Conservation (phyloP, 495 filamentous ascomycete species). For the Hypoxylon cercidicola region DNA sequence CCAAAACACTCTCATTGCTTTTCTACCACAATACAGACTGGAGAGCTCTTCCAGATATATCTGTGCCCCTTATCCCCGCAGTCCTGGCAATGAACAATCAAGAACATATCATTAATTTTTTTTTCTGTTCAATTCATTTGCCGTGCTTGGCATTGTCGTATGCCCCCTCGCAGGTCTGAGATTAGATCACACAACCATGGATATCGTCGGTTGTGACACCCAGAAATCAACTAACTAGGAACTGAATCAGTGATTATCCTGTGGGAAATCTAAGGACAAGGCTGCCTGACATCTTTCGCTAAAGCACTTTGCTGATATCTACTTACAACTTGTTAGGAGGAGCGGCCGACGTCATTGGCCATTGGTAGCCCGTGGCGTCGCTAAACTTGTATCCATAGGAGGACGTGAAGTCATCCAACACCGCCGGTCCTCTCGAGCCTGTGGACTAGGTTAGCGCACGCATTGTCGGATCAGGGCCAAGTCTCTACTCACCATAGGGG, state of each 20-base stretch:
- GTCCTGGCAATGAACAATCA: slow-evolving; percentile 29
- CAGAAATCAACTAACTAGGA: slow-evolving; percentile 33
- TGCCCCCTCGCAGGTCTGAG: slow-evolving; percentile 32
- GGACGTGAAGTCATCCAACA: slow-evolving; percentile 97
- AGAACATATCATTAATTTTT: slow-evolving; percentile 22
- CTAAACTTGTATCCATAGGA: slow-evolving; percentile 99
- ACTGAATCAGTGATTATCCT: slow-evolving; percentile 32
- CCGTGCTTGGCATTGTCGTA: slow-evolving; percentile 24
- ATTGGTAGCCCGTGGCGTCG: slow-evolving; percentile 95
- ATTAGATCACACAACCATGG: slow-evolving; percentile 19
- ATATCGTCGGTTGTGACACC: slow-evolving; percentile 32
- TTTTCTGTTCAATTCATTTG: slow-evolving; percentile 23
- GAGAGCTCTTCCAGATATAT: slow-evolving; percentile 24
- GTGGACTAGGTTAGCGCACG: slow-evolving; percentile 21
- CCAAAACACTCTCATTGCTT: slow-evolving; percentile 28
- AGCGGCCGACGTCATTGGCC: slow-evolving; percentile 73
- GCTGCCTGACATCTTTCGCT: slow-evolving; percentile 41
- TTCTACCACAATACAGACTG: slow-evolving; percentile 28
- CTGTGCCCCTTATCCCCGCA: slow-evolving; percentile 23
- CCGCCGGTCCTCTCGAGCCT: slow-evolving; percentile 96
- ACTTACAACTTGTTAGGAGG: slow-evolving; percentile 78
- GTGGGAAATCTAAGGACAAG: slow-evolving; percentile 30
- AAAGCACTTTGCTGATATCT: slow-evolving; percentile 36
- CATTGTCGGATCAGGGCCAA: not conserved
- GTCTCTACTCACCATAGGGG: slow-evolving; percentile 86